phyloP scores from a whole-genome alignment of 75 land plant genomes.

The Isoetes taiwanensis region DNA sequence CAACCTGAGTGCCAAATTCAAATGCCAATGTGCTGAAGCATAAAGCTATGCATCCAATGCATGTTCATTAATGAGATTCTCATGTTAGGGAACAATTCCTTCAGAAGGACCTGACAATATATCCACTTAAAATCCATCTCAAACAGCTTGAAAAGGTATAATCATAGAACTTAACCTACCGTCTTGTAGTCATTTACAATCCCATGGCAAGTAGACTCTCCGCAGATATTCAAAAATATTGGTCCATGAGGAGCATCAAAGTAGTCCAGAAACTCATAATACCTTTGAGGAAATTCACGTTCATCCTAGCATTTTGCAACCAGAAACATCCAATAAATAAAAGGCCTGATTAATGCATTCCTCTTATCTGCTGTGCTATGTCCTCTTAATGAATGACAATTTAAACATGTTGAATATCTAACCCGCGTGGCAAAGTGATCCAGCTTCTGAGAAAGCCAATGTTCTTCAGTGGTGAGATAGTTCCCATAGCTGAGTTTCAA shows the following conservation, averaged over 20 bases:
- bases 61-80: too few relatives aligned
- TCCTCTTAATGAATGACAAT: background rate
- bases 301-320: background rate
- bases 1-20: too few relatives aligned
- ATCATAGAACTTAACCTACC: too few relatives aligned
- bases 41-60: too few relatives aligned
- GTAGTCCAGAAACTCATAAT: constrained; percentile 2
- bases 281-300: too few relatives aligned
- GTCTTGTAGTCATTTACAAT: constrained; percentile 15
- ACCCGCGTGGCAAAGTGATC: constrained; percentile 19
- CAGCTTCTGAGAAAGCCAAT: constrained; percentile 20
- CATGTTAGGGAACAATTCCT: too few relatives aligned
- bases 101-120: too few relatives aligned
- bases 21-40: too few relatives aligned
- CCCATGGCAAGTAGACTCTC: constrained; percentile 15
- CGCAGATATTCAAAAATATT: constrained; percentile 16
- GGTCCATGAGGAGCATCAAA: constrained; percentile 9
- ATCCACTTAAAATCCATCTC: too few relatives aligned
- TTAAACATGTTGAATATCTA: background rate
- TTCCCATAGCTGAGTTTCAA: too few relatives aligned
- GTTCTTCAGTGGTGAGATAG: constrained; percentile 10
- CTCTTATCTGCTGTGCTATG: background rate
- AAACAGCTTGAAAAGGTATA: too few relatives aligned
- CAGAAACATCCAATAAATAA: background rate
- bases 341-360: background rate